These are phyloP conservation scores for Colletotrichum paranaense DNA, from an alignment of 2,329 filamentous ascomycete species.

Conservation along the genomic window DNA sequence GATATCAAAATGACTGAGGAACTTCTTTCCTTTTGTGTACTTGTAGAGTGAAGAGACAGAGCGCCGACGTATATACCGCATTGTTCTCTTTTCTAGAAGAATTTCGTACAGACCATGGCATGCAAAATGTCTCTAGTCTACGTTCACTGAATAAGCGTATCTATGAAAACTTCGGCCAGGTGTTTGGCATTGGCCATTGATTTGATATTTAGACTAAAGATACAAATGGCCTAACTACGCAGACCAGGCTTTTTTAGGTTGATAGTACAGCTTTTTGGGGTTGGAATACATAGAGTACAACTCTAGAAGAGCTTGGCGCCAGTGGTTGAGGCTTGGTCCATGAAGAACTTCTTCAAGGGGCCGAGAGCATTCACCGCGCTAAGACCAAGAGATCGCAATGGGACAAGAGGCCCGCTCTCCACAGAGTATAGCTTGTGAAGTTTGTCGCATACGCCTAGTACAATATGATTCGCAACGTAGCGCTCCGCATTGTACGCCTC, in stretches of 20 bases:
- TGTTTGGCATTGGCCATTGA: not conserved
- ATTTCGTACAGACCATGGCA: slow-evolving; percentile 2
- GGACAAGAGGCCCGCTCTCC: slow-evolving; percentile 81
- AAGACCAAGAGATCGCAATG: slow-evolving; percentile 81
- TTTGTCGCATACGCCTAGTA: slow-evolving; percentile 87
- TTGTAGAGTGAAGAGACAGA: slow-evolving; percentile 40
- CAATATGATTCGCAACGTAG: slow-evolving; percentile 83
- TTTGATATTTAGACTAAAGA: not conserved
- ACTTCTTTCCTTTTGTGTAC: slow-evolving; percentile 39
- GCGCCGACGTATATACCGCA: slow-evolving; percentile 40
- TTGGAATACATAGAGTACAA: slow-evolving; percentile 8
- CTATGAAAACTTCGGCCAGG: not conserved
- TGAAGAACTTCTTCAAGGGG: slow-evolving; percentile 85
- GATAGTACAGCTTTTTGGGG: slow-evolving; percentile 16
- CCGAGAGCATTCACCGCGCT: slow-evolving; percentile 79
- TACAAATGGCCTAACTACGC: not conserved
- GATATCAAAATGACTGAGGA: slow-evolving; percentile 30
- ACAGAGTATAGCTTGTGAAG: slow-evolving; percentile 93
- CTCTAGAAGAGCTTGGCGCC: slow-evolving; percentile 57
- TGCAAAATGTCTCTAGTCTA: not conserved
- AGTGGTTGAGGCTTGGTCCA: slow-evolving; percentile 75
- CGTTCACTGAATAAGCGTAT: not conserved
- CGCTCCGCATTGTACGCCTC: slow-evolving; percentile 85
- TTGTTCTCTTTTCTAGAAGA: slow-evolving; percentile 36
- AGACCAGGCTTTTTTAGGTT: not conserved